These are phyloP conservation scores for Thelephora terrestris DNA, from an alignment of 1,284 basidiomycete species.

Conservation along the genomic window DNA sequence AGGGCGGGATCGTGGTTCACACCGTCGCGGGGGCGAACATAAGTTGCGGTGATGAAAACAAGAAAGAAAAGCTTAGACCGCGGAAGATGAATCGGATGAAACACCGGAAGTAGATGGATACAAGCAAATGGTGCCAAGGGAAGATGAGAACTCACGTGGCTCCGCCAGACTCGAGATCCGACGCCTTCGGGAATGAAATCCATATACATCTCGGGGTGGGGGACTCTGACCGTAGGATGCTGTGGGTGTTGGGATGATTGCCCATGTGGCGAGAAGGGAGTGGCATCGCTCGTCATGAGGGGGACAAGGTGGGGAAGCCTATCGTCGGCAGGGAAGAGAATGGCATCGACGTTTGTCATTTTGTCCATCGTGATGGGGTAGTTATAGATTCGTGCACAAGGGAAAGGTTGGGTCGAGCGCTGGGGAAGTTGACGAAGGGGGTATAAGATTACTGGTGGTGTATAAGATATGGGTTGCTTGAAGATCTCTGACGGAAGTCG, in stretches of 20 bases:
- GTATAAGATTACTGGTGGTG: not conserved
- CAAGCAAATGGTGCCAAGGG: too few species aligned
- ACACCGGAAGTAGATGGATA: too few species aligned
- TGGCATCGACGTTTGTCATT: conserved; percentile 46
- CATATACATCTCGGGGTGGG: conserved; percentile 76
- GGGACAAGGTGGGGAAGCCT: conserved; percentile 58
- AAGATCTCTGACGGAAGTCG: not conserved
- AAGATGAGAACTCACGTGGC: conserved; percentile 37
- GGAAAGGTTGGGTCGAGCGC: not conserved
- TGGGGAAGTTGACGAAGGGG: not conserved
- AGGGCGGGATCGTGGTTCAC: not conserved
- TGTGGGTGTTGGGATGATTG: conserved; percentile 30
- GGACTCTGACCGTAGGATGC: conserved; percentile 40
- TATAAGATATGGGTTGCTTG: not conserved
- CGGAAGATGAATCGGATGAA: too few species aligned
- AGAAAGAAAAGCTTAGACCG: too few species aligned
- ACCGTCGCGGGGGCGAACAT: conserved; percentile 3
- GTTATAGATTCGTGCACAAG: not conserved
- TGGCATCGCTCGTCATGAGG: conserved; percentile 60
- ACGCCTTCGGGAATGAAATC: conserved; percentile 69
- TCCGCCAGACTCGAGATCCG: conserved; percentile 59
- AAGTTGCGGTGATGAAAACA: conserved; percentile 2
- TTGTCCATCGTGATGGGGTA: conserved; percentile 38
- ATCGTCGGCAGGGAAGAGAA: conserved; percentile 29
- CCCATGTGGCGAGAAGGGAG: conserved; percentile 8